These are phyloP conservation scores for Porpolomopsis calyptriformis DNA, from an alignment of 768 basidiomycete genomes.

Conservation along the genomic window DNA sequence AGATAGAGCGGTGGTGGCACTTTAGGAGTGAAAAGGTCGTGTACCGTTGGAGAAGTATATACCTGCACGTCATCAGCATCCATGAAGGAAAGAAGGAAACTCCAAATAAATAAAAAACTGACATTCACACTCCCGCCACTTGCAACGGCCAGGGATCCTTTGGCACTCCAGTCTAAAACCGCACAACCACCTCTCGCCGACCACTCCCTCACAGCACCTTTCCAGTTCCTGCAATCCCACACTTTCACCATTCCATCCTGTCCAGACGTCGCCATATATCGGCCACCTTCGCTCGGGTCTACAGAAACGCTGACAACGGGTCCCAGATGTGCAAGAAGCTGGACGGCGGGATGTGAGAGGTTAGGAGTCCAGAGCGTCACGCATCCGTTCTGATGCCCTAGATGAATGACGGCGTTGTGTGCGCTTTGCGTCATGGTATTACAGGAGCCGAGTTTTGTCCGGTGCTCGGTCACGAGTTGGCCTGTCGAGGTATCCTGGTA, in stretches of 20 bases:
- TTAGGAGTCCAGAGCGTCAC: constrained; percentile 98
- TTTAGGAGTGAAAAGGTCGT: constrained; percentile 38
- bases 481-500: constrained; percentile 98
- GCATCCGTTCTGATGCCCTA: constrained; percentile 90
- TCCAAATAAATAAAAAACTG: constrained; percentile 15
- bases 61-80: constrained; percentile 34
- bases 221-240: constrained; percentile 98
- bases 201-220: constrained; percentile 74
- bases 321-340: constrained; percentile 82
- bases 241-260: constrained; percentile 84
- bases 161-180: constrained; percentile 76
- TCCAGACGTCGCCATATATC: constrained; percentile 87
- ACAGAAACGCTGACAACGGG: constrained; percentile 74
- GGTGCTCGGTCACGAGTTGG: constrained; percentile 71
- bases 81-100: neutral
- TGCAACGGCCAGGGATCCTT: constrained; percentile 72
- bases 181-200: constrained; percentile 53
- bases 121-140: constrained; percentile 81
- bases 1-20: constrained; percentile 74
- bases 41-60: constrained; percentile 60
- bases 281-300: constrained; percentile 75
- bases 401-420: constrained; percentile 89
- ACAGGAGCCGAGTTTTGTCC: constrained; percentile 82
- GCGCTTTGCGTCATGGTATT: constrained; percentile 80
- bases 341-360: constrained; percentile 82